A percentile compares a stretch with the other conserved stretches of the same genome.
These are phyloP conservation scores for Actinomortierella ambigua DNA, from an alignment of 371 early-diverging fungal genomes.

Conservation along the genomic window DNA sequence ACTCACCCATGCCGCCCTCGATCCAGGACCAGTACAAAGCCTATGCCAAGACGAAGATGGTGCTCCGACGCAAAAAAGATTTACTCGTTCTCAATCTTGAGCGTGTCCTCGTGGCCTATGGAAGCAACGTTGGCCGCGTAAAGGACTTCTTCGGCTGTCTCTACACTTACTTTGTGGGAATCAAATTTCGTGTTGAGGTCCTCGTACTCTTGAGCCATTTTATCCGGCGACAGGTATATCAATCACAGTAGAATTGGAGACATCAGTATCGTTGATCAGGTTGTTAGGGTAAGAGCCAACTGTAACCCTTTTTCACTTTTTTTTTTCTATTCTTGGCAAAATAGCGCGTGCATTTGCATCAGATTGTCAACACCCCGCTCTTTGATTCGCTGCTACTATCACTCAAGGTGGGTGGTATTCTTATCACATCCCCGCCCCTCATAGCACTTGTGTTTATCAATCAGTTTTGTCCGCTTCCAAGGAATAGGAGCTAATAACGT, in stretches of 20 bases:
- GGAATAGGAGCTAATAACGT: background rate
- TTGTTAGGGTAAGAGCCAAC: background rate
- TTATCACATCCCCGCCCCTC: no score
- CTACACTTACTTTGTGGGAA: constrained; percentile 57
- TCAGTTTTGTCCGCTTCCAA: background rate
- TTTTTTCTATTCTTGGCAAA: background rate
- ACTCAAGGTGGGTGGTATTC: constrained; percentile 52
- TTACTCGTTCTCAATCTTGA: constrained; percentile 34
- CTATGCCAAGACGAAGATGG: constrained; percentile 14
- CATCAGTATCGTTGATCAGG: background rate
- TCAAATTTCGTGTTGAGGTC: constrained; percentile 59
- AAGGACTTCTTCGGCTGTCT: constrained; percentile 60
- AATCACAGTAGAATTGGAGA: no score
- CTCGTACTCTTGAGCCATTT: constrained; percentile 62
- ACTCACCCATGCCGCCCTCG: no score
- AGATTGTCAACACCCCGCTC: constrained; percentile 63
- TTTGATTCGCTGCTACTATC: constrained; percentile 62
- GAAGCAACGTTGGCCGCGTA: constrained; percentile 33
- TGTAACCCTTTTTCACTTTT: background rate
- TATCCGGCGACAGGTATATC: constrained; percentile 62
- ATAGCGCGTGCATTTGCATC: constrained; percentile 63
- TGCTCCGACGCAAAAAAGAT: constrained; percentile 34
- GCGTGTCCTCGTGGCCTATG: constrained; percentile 27
- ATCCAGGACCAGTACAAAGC: no score
- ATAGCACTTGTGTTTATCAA: background rate